Evolutionary conservation across 202 grass and related monocot species (phyloP).

Genomic region (Setaria italica): DNA sequence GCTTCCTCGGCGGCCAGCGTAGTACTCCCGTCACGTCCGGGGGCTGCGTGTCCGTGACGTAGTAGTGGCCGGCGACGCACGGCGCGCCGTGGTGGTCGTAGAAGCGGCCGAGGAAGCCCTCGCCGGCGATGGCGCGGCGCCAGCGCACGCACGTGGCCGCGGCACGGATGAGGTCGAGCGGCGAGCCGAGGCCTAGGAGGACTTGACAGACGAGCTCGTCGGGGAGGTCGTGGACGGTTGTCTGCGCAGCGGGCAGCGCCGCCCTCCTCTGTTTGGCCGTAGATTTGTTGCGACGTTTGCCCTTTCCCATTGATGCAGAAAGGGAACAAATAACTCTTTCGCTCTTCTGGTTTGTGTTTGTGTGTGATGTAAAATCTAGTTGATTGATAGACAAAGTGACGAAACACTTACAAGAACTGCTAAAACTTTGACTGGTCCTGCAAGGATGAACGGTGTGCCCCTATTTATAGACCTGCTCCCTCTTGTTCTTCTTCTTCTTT

Average conservation of each 20-base stretch:
- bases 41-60: neutral
- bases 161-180: neutral
- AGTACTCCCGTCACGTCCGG: neutral
- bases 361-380: neutral
- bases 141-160: neutral
- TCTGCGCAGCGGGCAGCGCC: neutral
- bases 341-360: neutral
- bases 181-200: neutral
- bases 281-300: neutral
- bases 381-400: too few relatives aligned
- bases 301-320: neutral
- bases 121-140: neutral
- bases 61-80: neutral
- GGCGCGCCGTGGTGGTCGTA: neutral
- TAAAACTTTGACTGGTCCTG: neutral
- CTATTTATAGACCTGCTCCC: neutral
- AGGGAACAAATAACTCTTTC: neutral
- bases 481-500: neutral
- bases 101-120: neutral
- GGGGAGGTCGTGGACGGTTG: neutral
- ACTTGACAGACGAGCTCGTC: neutral
- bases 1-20: neutral
- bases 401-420: neutral
- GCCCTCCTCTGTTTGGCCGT: neutral
- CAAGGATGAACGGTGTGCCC: neutral